Base-by-base conservation (phyloP, 805 yeast genomes). In the Kluyveromyces wickerhamii region DNA sequence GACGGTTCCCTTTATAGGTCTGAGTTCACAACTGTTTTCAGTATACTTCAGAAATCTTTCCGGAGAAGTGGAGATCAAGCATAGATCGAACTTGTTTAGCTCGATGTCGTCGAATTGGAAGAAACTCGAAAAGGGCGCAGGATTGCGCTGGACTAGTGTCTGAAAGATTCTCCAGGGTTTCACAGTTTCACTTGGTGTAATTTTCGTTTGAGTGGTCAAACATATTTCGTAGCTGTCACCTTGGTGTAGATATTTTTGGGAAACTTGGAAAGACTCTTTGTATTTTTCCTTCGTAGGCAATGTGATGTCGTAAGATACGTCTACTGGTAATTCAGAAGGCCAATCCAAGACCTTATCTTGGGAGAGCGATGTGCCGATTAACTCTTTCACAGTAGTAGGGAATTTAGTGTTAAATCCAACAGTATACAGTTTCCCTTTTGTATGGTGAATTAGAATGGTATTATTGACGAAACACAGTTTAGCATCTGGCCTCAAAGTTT, bases 1-100 rank as follows among this genome's bases (percentile, higher is more conserved):
- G 2, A 92, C 95, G 0, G 99, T 92, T 4, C 99, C 99, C 55
- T 92, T 92, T 37, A 92, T 92, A 2, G 99, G 99, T 36, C 97
- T 67, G 51, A 92, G 67, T 57, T 92, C 94, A 38, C 92, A 81
- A 0, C 57, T 51, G 8, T 58, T 52, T 15, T 66, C 55, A 36
- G 69, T 68, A 96, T 97, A 94, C 2, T 79, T 71, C 34, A 94
- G 53, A 50, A 92, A 94, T 43, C 98, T 66, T 56, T 92, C 99
- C 0, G 99, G 99, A 0, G 97, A 89, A 0, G 96, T 80, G 2
- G 95, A 85, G 2, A 89, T 66, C 21, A 92, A 60, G 9, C 68
- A 65, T 6, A 57, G 32, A 41, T 78, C 81, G 2, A 64, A 69
- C 18, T 37, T 37, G n/a, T 37, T 35, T 21, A 35, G 40, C 3